A percentile compares a stretch with the other conserved stretches of the same genome.
phyloP scores from a whole-genome alignment of 768 basidiomycete species.

The Leccinum variicolor region DNA sequence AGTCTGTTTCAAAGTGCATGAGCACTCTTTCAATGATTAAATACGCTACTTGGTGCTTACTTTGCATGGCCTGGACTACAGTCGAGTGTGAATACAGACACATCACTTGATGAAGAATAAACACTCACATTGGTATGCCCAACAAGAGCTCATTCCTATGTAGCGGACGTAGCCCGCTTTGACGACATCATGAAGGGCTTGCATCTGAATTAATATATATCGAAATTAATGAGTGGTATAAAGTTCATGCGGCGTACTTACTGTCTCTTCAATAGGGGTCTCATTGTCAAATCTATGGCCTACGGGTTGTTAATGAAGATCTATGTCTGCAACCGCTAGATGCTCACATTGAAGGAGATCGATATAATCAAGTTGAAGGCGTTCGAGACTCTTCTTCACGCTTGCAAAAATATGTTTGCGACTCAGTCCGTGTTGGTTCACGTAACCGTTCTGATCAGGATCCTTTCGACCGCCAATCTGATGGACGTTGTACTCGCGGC shows the following conservation, averaged over 20 bases:
- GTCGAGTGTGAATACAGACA: conserved; percentile 1
- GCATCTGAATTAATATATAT: conserved; percentile 31
- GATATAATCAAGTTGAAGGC: conserved; percentile 50
- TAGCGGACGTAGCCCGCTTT: conserved; percentile 47
- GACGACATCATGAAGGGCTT: conserved; percentile 50
- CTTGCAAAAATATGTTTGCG: conserved; percentile 62
- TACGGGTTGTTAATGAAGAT: conserved; percentile 5
- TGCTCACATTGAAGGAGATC: conserved; percentile 52
- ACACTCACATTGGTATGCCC: conserved; percentile 37
- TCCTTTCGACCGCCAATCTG: conserved; percentile 17
- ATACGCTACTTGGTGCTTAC: conserved; percentile 13
- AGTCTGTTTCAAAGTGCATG: conserved; percentile 23
- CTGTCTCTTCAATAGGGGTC: conserved; percentile 48
- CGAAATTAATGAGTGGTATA: background rate
- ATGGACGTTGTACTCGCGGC: conserved; percentile 12
- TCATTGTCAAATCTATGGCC: conserved; percentile 49
- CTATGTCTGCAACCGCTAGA: background rate
- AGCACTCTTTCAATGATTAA: background rate
- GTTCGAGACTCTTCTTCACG: conserved; percentile 40
- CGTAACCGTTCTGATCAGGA: conserved; percentile 40
- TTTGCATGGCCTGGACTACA: conserved; percentile 40
- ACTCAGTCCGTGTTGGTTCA: conserved; percentile 45
- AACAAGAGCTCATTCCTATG: conserved; percentile 43
- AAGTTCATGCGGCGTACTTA: conserved; percentile 5
- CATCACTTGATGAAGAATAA: background rate